phyloP scores from a whole-genome alignment of 495 filamentous ascomycete genomes.

The Physcia stellaris region DNA sequence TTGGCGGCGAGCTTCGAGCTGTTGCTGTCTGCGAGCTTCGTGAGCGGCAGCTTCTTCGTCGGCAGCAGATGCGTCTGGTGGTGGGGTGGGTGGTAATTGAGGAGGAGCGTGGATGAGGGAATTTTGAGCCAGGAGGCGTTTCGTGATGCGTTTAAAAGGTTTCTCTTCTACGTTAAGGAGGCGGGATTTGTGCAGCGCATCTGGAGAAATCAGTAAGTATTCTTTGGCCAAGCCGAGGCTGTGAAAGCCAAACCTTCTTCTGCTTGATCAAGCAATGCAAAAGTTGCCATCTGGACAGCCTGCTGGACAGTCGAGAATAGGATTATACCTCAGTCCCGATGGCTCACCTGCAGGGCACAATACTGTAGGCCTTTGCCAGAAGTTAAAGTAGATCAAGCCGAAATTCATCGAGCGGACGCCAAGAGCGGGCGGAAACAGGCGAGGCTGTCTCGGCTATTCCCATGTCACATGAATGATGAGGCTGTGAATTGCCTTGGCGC shows the following conservation, averaged over 20 bases:
- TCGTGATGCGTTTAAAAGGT: conserved; percentile 79
- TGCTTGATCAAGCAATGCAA: conserved; percentile 32
- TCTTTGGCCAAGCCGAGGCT: conserved; percentile 1
- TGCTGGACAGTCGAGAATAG: no score
- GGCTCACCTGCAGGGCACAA: no score
- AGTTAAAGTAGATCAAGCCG: no score
- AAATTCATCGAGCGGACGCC: no score
- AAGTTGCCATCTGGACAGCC: conserved; percentile 27
- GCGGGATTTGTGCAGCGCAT: conserved; percentile 79
- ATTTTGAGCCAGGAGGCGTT: conserved; percentile 55
- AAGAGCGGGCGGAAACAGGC: no score
- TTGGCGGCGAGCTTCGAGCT: conserved; percentile 38
- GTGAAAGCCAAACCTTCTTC: conserved; percentile 32
- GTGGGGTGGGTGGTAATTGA: conserved; percentile 52
- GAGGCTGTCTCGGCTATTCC: no score
- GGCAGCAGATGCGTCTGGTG: conserved; percentile 45
- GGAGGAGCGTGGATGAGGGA: conserved; percentile 40
- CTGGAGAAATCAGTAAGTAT: conserved; percentile 32
- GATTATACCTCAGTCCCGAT: no score
- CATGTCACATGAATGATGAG: no score
- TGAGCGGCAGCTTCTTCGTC: conserved; percentile 24
- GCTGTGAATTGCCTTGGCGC: no score
- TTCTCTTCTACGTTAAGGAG: conserved; percentile 87
- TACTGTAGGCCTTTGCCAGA: no score
- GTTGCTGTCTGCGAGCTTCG: conserved; percentile 29